Percentiles rank a stretch among this genome's conserved stretches.
These are phyloP conservation scores for Samsoniella hepiali DNA, from an alignment of 2,329 filamentous ascomycete genomes.

Conservation along the genomic window DNA sequence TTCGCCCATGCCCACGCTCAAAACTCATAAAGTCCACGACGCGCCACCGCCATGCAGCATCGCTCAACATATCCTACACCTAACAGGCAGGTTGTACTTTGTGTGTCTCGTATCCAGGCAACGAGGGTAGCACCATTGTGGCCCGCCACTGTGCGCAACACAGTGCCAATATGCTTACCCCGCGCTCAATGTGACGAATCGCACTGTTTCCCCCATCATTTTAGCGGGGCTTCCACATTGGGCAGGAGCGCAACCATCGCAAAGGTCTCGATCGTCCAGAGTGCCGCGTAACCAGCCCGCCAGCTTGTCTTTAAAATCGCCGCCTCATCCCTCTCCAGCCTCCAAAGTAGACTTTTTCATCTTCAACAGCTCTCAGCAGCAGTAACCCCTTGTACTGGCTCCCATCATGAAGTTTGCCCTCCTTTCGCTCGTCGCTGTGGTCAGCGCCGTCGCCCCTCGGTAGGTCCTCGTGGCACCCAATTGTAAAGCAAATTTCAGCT, in stretches of 20 bases:
- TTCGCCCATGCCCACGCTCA: background rate
- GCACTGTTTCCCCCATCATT: slow-evolving; percentile 9
- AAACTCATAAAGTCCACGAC: background rate
- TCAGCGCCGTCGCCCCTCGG: slow-evolving; percentile 13
- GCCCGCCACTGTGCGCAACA: background rate
- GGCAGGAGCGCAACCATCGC: slow-evolving; percentile 11
- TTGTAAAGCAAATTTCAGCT: background rate
- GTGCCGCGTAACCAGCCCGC: slow-evolving; percentile 13
- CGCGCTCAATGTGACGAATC: background rate
- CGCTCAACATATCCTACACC: background rate
- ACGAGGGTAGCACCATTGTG: background rate
- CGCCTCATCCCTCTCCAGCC: background rate
- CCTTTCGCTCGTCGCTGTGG: slow-evolving; percentile 12
- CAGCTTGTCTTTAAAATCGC: slow-evolving; percentile 12
- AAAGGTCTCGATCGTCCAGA: slow-evolving; percentile 3
- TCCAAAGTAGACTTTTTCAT: background rate
- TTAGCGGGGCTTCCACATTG: slow-evolving; percentile 4
- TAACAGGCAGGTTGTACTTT: slow-evolving; percentile 4
- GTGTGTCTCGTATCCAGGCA: slow-evolving; percentile 10
- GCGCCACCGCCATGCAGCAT: background rate
- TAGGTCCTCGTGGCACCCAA: background rate
- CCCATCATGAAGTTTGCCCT: slow-evolving; percentile 9
- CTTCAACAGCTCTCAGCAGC: background rate
- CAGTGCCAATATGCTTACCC: background rate
- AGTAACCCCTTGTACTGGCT: background rate